A percentile compares a stretch with the other conserved stretches of the same genome.
These are phyloP conservation scores for Spinacia oleracea DNA, from an alignment of 179 eudicot genomes.

Conservation along the genomic window DNA sequence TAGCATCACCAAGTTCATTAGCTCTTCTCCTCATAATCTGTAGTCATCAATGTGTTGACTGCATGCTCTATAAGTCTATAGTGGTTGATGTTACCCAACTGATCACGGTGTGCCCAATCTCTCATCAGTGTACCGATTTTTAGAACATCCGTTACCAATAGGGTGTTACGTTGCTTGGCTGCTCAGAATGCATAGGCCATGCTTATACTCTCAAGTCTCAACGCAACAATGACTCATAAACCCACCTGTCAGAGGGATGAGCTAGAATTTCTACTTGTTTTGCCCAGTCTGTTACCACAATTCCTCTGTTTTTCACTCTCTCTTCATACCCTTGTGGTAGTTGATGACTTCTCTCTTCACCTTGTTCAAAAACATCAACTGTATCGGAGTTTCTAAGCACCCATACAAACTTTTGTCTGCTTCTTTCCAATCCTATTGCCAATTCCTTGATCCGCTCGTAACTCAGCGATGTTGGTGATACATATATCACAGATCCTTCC, in stretches of 20 bases:
- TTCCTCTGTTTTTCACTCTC: constrained; percentile 40
- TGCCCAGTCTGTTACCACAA: constrained; percentile 57
- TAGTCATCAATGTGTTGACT: constrained; percentile 38
- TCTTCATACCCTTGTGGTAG: constrained; percentile 47
- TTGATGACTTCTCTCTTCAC: not conserved
- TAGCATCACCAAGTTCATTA: constrained; percentile 21
- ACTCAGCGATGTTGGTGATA: constrained; percentile 36
- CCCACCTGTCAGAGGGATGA: constrained; percentile 48
- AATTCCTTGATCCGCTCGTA: not conserved
- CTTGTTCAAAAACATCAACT: constrained; percentile 10
- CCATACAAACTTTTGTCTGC: constrained; percentile 48
- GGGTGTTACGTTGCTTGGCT: constrained; percentile 46
- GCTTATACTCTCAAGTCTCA: constrained; percentile 20
- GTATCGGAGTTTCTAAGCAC: constrained; percentile 40
- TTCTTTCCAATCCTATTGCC: constrained; percentile 37
- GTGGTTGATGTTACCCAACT: constrained; percentile 24
- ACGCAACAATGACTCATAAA: constrained; percentile 50
- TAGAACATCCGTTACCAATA: constrained; percentile 35
- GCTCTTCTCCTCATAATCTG: constrained; percentile 44
- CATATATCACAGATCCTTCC: constrained; percentile 36
- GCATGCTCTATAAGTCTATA: constrained; percentile 33
- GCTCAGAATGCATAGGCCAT: constrained; percentile 66
- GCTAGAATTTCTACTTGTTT: constrained; percentile 55
- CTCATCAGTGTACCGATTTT: constrained; percentile 34
- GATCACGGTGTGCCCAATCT: constrained; percentile 32